Conservation (phyloP, 2,329 filamentous ascomycete genomes). For the Colletotrichum limetticola region DNA sequence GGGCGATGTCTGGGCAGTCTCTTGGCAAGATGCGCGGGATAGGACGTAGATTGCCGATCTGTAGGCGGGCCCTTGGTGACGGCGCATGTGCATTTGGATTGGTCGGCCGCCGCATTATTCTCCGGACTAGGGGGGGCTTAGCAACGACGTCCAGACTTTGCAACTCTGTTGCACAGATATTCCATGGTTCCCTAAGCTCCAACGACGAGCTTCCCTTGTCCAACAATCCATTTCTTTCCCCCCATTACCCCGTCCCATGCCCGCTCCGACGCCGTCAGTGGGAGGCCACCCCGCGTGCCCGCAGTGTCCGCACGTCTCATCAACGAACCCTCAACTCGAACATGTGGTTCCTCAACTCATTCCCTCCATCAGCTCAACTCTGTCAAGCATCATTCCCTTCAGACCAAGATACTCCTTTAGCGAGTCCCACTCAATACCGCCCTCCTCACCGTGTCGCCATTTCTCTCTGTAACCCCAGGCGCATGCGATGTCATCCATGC, state of each 20-base stretch:
- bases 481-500: slow-evolving; percentile 85
- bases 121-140: slow-evolving; percentile 35
- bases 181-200: slow-evolving; percentile 24
- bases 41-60: slow-evolving; percentile 37
- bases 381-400: slow-evolving; percentile 90
- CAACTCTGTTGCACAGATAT: slow-evolving; percentile 11
- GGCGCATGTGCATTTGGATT: slow-evolving; percentile 30
- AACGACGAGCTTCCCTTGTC: slow-evolving; percentile 29
- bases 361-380: slow-evolving; percentile 89
- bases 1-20: slow-evolving; percentile 34
- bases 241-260: slow-evolving; percentile 24
- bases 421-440: slow-evolving; percentile 88
- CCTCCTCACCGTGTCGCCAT: slow-evolving; percentile 86
- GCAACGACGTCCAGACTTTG: slow-evolving; percentile 31
- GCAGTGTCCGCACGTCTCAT: slow-evolving; percentile 21
- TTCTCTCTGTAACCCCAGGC: slow-evolving; percentile 92
- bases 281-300: slow-evolving; percentile 3
- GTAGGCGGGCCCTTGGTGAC: slow-evolving; percentile 19
- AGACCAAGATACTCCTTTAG: slow-evolving; percentile 85
- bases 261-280: not conserved
- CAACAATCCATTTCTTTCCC: not conserved
- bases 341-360: slow-evolving; percentile 63
- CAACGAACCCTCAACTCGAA: slow-evolving; percentile 16
- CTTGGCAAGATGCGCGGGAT: slow-evolving; percentile 37
- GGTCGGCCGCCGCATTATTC: slow-evolving; percentile 32